Base-by-base conservation (phyloP, 768 basidiomycete species). In the Cystofilobasidium capitatum region DNA sequence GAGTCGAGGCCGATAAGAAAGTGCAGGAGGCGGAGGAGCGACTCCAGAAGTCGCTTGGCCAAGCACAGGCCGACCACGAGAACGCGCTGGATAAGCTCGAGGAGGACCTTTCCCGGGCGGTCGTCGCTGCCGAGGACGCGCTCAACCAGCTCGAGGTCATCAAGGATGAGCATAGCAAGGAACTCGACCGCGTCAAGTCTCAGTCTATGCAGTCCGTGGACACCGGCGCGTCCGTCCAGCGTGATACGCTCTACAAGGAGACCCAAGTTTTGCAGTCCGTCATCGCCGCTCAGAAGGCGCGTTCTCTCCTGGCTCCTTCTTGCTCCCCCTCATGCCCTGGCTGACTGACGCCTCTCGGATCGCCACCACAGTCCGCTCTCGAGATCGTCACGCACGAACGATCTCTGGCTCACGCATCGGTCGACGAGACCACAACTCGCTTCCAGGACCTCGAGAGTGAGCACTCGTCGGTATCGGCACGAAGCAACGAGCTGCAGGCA, bases 301-400 rank as follows among this genome's bases (percentile, higher is more conserved):
- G 80, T 68, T 22, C 26, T 16, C 0, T 29, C 20, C 44, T 33
- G 54, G 24, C 8, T 4, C 29, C 20, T 31, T 6, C 17, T 87
- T 88, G 73, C 88, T 70, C 36, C 76, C 79, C 74, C 89, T 89
- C 72, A 88, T 89, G 75, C 85, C 89, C 66, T 85, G 84, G 26
- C 79, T 85, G 16, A 70, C 75, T 3, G 79, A 82, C 64, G 83
- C 9, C 29, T 22, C 72, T 75, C 31, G 81, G 88, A 66, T 74
- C 74, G 42, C 75, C 76, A 13, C 75, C 86, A 72, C 81, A 87
- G 71, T 74, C 80, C 65, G 80, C 84, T 62, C 76, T 90, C 4
- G 71, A 78, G 12, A 73, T 71, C 17, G 73, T 75, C 26, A 78
- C 78, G 51, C 76, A 74, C 29, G 79, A 82, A 65, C 80, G 80